phyloP scores from a whole-genome alignment of 495 filamentous ascomycete species.

The Neurospora cerealis region DNA sequence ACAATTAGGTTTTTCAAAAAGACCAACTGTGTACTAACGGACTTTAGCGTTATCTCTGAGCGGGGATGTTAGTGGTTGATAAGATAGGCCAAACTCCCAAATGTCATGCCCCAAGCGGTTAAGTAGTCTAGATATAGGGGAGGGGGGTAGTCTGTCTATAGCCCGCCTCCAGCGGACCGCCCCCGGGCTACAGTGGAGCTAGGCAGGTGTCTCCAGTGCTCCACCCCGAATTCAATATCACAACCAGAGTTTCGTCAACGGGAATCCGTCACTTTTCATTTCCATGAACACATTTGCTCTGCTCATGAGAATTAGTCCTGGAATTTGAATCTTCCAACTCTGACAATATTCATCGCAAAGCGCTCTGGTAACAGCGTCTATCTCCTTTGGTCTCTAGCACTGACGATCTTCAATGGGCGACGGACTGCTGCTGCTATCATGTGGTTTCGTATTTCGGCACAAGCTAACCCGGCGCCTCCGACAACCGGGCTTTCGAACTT shows the following conservation, averaged over 20 bases:
- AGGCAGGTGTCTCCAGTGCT: background rate
- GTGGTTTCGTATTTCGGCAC: background rate
- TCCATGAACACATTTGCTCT: background rate
- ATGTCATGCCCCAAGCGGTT: too few relatives aligned
- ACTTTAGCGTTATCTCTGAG: too few relatives aligned
- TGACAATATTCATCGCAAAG: background rate
- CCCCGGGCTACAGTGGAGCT: background rate
- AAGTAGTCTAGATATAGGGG: too few relatives aligned
- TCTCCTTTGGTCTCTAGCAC: background rate
- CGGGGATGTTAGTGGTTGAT: too few relatives aligned
- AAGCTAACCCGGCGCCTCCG: background rate
- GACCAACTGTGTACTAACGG: too few relatives aligned
- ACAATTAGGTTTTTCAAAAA: too few relatives aligned
- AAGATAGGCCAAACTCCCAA: too few relatives aligned
- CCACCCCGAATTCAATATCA: background rate
- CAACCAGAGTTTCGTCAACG: background rate
- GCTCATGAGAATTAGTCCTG: background rate
- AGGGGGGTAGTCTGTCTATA: too few relatives aligned
- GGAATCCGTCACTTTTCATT: background rate
- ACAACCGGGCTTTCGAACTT: background rate
- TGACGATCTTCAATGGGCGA: background rate
- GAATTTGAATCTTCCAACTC: background rate
- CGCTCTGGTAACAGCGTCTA: background rate
- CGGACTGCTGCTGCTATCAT: background rate
- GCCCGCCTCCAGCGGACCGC: background rate